Percentiles rank a stretch among this genome's conserved stretches.
Evolutionary conservation across 805 yeast species (phyloP).

Genomic region (Saccharomyces paradoxus): DNA sequence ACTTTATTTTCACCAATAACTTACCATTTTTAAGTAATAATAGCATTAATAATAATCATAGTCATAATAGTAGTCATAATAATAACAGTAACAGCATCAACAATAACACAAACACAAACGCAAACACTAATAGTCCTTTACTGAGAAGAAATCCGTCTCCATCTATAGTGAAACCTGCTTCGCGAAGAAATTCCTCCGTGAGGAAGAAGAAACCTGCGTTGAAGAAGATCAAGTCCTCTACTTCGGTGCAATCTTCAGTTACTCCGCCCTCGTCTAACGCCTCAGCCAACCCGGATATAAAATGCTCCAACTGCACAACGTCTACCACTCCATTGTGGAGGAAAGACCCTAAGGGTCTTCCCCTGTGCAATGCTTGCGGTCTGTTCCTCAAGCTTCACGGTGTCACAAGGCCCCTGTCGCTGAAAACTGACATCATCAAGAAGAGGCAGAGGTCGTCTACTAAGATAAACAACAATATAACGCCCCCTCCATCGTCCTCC

Average conservation of each 20-base stretch:
- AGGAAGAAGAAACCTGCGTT: slow-evolving; percentile 2
- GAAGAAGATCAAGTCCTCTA: slow-evolving; percentile 3
- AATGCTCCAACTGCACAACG: slow-evolving; percentile 83
- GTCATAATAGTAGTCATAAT: neutral
- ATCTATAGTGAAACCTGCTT: neutral
- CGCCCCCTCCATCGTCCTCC: neutral
- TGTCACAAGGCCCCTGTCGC: slow-evolving; percentile 78
- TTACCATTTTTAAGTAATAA: neutral
- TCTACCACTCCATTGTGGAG: slow-evolving; percentile 91
- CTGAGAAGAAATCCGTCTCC: neutral
- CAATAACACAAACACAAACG: neutral
- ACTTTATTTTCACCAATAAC: neutral
- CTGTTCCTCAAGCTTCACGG: slow-evolving; percentile 86
- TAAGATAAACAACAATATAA: neutral
- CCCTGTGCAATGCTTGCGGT: slow-evolving; percentile 94
- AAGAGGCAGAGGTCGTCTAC: slow-evolving; percentile 55
- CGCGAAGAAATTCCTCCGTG: neutral
- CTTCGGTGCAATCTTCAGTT: neutral
- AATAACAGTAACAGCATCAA: neutral
- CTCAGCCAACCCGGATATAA: slow-evolving; percentile 21
- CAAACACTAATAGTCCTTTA: neutral
- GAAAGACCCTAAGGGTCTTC: slow-evolving; percentile 80
- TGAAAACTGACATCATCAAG: slow-evolving; percentile 87
- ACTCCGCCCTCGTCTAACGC: slow-evolving; percentile 1
- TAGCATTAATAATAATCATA: neutral